These are phyloP conservation scores for Meyerozyma athensensis DNA, from an alignment of 1,139 yeast genomes.

Conservation along the genomic window DNA sequence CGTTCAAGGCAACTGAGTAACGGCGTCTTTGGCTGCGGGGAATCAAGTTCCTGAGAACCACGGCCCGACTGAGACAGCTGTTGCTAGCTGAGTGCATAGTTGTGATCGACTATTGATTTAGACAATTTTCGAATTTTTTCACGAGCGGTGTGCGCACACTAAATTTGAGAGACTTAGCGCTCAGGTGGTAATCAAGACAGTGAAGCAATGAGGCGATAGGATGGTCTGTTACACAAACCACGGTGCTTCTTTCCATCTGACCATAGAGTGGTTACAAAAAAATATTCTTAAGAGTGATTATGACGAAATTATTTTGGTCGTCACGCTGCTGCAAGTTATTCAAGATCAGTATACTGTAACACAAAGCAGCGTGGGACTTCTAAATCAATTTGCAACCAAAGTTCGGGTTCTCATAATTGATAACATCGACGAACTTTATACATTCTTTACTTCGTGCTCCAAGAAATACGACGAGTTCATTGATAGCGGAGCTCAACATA, in stretches of 20 bases:
- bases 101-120: neutral
- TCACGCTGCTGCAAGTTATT: no score
- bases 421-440: neutral
- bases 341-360: neutral
- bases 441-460: neutral
- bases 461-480: neutral
- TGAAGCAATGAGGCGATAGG: no score
- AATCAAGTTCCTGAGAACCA: neutral
- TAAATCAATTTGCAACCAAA: neutral
- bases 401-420: neutral
- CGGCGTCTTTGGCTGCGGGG: neutral
- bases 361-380: neutral
- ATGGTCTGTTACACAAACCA: neutral
- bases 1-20: neutral
- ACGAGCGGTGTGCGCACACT: slow-evolving; percentile 1
- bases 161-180: neutral
- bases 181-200: neutral
- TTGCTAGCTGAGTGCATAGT: neutral
- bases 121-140: neutral
- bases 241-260: neutral
- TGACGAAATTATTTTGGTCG: no score
- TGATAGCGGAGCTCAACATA: neutral
- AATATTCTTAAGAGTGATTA: neutral
- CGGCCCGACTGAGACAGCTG: neutral
- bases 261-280: neutral